A percentile compares a stretch with the other conserved stretches of the same genome.
phyloP scores from a whole-genome alignment of 805 yeast genomes.

The Wickerhamomyces bisporus region DNA sequence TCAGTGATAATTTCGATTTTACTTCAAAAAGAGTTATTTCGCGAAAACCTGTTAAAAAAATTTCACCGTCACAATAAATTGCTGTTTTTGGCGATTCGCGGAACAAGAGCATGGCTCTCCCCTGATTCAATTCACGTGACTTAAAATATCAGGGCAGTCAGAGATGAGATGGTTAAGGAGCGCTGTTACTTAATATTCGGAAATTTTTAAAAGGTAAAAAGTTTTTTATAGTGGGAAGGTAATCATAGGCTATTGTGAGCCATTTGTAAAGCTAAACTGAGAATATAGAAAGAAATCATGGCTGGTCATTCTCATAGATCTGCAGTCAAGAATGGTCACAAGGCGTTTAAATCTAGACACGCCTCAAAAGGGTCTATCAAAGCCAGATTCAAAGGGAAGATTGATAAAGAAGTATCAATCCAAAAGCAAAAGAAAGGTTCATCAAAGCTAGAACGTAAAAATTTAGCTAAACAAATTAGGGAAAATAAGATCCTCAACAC shows the following conservation, averaged over 20 bases:
- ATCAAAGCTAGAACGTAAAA: slow-evolving; percentile 66
- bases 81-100: slow-evolving; percentile 1
- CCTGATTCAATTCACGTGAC: slow-evolving; percentile 8
- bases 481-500: slow-evolving; percentile 61
- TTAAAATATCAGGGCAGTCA: slow-evolving; percentile 4
- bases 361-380: slow-evolving; percentile 84
- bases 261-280: slow-evolving; percentile 18
- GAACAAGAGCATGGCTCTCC: too few species aligned
- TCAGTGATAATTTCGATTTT: slow-evolving; percentile 3
- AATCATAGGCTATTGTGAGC: slow-evolving; percentile 5
- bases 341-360: slow-evolving; percentile 88
- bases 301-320: slow-evolving; percentile 83
- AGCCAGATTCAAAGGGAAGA: slow-evolving; percentile 77
- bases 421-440: slow-evolving; percentile 27
- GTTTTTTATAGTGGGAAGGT: slow-evolving; percentile 1
- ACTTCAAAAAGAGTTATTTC: not conserved
- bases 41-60: slow-evolving; percentile 6
- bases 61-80: slow-evolving; percentile 15
- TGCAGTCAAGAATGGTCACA: slow-evolving; percentile 77
- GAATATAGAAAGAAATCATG: too few species aligned
- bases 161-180: slow-evolving; percentile 11
- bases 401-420: slow-evolving; percentile 55
- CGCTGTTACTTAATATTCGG: slow-evolving; percentile 3
- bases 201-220: not conserved
- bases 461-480: slow-evolving; percentile 72